Evolutionary conservation across 2,329 filamentous ascomycete species (phyloP).

Genomic region (Beauveria sp.): DNA sequence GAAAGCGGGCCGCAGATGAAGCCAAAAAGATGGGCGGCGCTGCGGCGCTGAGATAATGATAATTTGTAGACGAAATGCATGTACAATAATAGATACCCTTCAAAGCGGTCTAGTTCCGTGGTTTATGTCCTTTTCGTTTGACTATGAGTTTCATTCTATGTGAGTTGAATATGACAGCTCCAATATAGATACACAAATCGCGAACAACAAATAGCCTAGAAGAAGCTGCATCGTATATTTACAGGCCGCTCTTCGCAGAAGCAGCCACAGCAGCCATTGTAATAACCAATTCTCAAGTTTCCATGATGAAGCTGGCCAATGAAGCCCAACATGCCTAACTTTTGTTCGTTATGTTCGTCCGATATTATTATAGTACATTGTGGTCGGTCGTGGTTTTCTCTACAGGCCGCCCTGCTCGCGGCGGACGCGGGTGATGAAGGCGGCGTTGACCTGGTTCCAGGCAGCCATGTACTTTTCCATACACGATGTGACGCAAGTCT

Average conservation of each 20-base stretch:
- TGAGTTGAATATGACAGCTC: not conserved
- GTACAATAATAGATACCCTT: constrained; percentile 23
- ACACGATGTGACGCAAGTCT: constrained; percentile 64
- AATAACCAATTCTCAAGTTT: not conserved
- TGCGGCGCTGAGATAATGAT: constrained; percentile 16
- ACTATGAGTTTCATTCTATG: not conserved
- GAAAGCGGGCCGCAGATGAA: constrained; percentile 68
- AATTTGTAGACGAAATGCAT: not conserved
- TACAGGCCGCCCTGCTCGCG: constrained; percentile 39
- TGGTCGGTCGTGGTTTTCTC: not conserved
- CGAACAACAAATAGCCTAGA: not conserved
- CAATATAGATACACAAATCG: not conserved
- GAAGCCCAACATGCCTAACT: not conserved
- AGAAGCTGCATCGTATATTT: not conserved
- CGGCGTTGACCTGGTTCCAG: constrained; percentile 67
- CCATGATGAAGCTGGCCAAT: not conserved
- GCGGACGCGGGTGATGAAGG: constrained; percentile 59
- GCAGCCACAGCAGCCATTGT: not conserved
- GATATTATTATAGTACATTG: not conserved
- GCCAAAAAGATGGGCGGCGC: constrained; percentile 46
- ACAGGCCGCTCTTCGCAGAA: not conserved
- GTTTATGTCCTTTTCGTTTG: not conserved
- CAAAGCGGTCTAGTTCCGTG: not conserved
- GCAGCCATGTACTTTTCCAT: constrained; percentile 80
- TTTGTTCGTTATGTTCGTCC: not conserved